Conservation (phyloP, 768 basidiomycete species). For the Lactarius akahatsu region DNA sequence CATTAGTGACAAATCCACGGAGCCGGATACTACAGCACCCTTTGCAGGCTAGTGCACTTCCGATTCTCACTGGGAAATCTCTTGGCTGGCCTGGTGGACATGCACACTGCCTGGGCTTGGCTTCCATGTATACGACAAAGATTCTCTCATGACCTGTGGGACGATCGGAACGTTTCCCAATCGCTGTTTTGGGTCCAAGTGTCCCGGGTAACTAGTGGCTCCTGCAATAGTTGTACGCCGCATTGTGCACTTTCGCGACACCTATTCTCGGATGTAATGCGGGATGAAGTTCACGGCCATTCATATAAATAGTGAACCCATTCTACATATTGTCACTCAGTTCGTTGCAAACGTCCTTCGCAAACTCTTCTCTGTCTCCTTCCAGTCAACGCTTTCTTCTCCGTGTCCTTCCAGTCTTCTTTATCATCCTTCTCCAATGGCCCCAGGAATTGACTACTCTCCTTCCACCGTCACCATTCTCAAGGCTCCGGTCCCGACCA, state of each 20-base stretch:
- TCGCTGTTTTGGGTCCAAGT: neutral
- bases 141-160: neutral
- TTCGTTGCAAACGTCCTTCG: neutral
- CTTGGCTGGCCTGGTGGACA: neutral
- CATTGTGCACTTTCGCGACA: neutral
- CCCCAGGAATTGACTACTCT: slow-evolving; percentile 15
- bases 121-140: neutral
- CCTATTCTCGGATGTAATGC: slow-evolving; percentile 7
- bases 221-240: neutral
- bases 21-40: neutral
- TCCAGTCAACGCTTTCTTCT: neutral
- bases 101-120: neutral
- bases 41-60: neutral
- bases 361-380: neutral
- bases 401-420: too few species aligned
- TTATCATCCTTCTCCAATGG: slow-evolving; percentile 4
- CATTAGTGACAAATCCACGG: neutral
- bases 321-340: neutral
- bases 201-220: neutral
- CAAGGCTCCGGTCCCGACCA: neutral
- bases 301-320: neutral
- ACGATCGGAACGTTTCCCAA: neutral
- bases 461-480: neutral
- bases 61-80: neutral
- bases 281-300: neutral